Evolutionary conservation across 768 basidiomycete species (phyloP).

Genomic region (Rhizopogon salebrosus): DNA sequence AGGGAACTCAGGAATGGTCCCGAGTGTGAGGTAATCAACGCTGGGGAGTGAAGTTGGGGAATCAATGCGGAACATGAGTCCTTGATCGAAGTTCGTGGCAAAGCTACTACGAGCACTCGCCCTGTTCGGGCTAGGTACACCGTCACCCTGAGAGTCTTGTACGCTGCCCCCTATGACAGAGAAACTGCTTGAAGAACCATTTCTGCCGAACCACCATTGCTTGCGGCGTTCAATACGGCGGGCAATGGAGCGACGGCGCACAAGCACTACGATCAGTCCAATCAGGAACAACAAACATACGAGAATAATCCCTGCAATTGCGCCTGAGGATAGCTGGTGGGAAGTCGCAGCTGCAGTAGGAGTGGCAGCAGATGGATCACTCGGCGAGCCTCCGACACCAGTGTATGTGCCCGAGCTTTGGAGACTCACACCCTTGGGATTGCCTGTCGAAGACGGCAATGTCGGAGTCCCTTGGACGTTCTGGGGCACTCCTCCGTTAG

Average conservation of each 20-base stretch:
- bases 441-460: neutral
- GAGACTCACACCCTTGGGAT: neutral
- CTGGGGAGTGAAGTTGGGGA: slow-evolving; percentile 13
- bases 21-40: slow-evolving; percentile 3
- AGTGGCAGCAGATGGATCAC: slow-evolving; percentile 12
- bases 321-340: slow-evolving; percentile 35
- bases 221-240: slow-evolving; percentile 39
- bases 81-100: slow-evolving; percentile 54
- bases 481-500: neutral
- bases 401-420: slow-evolving; percentile 7
- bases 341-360: slow-evolving; percentile 1
- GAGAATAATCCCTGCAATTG: slow-evolving; percentile 42
- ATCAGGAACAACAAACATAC: slow-evolving; percentile 27
- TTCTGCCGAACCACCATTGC: slow-evolving; percentile 40
- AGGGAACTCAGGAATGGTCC: slow-evolving; percentile 36
- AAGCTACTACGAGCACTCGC: slow-evolving; percentile 53
- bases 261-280: slow-evolving; percentile 32
- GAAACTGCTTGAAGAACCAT: slow-evolving; percentile 2
- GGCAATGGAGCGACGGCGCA: slow-evolving; percentile 41
- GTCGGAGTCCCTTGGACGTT: neutral
- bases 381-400: slow-evolving; percentile 8
- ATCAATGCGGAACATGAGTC: slow-evolving; percentile 20
- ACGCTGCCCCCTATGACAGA: slow-evolving; percentile 9
- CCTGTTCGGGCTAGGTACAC: slow-evolving; percentile 16
- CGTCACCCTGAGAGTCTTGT: slow-evolving; percentile 10